Base-by-base conservation (phyloP, 495 filamentous ascomycete genomes). In the Xylaria castorea region DNA sequence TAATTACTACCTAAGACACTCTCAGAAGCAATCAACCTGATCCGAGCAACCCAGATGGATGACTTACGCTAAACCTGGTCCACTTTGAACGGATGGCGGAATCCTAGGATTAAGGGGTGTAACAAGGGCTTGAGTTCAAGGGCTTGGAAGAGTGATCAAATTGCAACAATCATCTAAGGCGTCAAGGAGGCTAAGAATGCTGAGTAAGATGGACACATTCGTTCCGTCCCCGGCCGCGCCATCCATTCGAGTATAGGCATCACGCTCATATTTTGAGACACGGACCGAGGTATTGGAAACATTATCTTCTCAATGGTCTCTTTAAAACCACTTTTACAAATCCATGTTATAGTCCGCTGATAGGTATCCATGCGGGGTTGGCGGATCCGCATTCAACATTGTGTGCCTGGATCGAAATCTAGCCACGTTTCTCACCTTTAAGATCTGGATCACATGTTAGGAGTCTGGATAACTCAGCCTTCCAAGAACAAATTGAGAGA, bases 391-490 rank as follows among this genome's bases (percentile, higher is more conserved):
- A 38, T 38, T 38, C 58, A 36, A n/a, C 8, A 18, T 38, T 64
- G 11, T 64, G 38, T 6, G n/a, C 18, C n/a, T 44, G 36, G 16
- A 1, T 18, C 61, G 22, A 25, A 3, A 64, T 64, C 36, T 20
- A 44, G 6, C 11, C 8, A 8, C 58, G 2, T 40, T 22, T 12
- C n/a, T 11, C 32, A 38, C 14, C n/a, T 6, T 11, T 36, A 9
- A 18, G 30, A 38, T 38, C 4, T 16, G 53, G 20, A 53, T 67
- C 48, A 67, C 64, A 67, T 67, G 64, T 44, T 16, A 50, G 8
- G 6, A 32, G 7, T 2, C 25, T 36, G 9, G 27, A 18, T 48
- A 9, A 2, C 20, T 9, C 38, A n/a, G 16, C 16, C 50, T 30
- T 50, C 20, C 5, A 50, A 18, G 32, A 12, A 40, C 20, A 40